These are phyloP conservation scores for Termitomyces sp. DNA, from an alignment of 768 basidiomycete species.

Conservation along the genomic window DNA sequence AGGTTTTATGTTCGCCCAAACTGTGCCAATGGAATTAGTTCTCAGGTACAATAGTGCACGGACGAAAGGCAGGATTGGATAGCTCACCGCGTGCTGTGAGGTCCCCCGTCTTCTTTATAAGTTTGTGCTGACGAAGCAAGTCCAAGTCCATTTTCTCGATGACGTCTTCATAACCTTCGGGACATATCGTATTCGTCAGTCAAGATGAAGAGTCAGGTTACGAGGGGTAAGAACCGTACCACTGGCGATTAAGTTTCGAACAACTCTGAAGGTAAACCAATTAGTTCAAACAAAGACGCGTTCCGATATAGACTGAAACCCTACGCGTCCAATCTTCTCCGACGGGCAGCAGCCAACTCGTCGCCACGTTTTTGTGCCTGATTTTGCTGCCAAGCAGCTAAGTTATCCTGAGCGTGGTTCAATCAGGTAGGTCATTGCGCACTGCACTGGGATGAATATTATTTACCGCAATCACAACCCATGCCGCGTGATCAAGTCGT, in stretches of 20 bases:
- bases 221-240: slow-evolving; percentile 6
- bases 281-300: slow-evolving; percentile 1
- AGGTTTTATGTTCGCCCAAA: slow-evolving; percentile 34
- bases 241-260: slow-evolving; percentile 15
- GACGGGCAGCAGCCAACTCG: slow-evolving; percentile 32
- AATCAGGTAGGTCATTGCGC: not conserved
- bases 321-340: slow-evolving; percentile 35
- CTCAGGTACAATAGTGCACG: not conserved
- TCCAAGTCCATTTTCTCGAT: slow-evolving; percentile 23
- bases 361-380: slow-evolving; percentile 32
- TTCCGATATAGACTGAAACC: slow-evolving; percentile 12
- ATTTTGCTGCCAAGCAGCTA: slow-evolving; percentile 29
- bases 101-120: slow-evolving; percentile 35
- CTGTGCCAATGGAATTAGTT: slow-evolving; percentile 16
- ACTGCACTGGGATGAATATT: not conserved
- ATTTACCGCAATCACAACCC: slow-evolving; percentile 26
- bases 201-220: not conserved
- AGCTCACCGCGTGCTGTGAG: slow-evolving; percentile 37
- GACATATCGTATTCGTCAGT: slow-evolving; percentile 12
- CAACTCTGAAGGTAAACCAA: slow-evolving; percentile 5
- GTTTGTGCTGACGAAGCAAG: slow-evolving; percentile 24
- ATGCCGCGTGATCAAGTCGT: slow-evolving; percentile 25
- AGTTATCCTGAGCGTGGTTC: slow-evolving; percentile 20
- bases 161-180: slow-evolving; percentile 36
- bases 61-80: not conserved